Percentiles rank a stretch among this genome's conserved stretches.
These are phyloP conservation scores for Yamadazyma scolyti DNA, from an alignment of 805 yeast genomes.

Conservation along the genomic window DNA sequence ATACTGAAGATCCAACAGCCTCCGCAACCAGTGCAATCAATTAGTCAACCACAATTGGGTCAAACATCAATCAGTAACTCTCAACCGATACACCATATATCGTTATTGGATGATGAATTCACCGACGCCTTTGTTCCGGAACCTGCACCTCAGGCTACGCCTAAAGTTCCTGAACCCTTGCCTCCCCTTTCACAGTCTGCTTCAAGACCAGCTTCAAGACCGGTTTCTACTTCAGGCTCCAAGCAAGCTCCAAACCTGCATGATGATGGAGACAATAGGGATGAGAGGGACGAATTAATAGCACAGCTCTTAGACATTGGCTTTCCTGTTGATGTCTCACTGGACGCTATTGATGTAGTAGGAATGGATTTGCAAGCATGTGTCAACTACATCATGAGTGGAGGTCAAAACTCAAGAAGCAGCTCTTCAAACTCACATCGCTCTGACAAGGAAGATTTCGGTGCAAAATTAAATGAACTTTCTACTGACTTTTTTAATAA, in stretches of 20 bases:
- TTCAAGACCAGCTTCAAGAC: too few species aligned
- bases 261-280: too few species aligned
- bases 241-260: too few species aligned
- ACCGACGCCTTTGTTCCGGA: constrained; percentile 30
- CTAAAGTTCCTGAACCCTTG: too few species aligned
- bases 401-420: constrained; percentile 5
- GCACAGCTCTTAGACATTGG: constrained; percentile 82
- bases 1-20: not conserved
- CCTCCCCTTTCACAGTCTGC: too few species aligned
- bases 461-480: constrained; percentile 45
- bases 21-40: constrained; percentile 4
- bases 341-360: constrained; percentile 53
- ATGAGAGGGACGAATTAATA: constrained; percentile 44
- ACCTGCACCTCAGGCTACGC: constrained; percentile 3
- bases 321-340: constrained; percentile 58
- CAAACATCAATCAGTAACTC: not conserved
- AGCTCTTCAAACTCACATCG: constrained; percentile 7
- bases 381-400: constrained; percentile 59
- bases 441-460: constrained; percentile 16
- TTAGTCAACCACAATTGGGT: not conserved
- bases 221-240: too few species aligned
- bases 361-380: constrained; percentile 64
- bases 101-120: constrained; percentile 40
- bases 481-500: constrained; percentile 54
- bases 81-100: constrained; percentile 3